phyloP scores from a whole-genome alignment of 805 yeast species.

The Ogataea chonburiensis region DNA sequence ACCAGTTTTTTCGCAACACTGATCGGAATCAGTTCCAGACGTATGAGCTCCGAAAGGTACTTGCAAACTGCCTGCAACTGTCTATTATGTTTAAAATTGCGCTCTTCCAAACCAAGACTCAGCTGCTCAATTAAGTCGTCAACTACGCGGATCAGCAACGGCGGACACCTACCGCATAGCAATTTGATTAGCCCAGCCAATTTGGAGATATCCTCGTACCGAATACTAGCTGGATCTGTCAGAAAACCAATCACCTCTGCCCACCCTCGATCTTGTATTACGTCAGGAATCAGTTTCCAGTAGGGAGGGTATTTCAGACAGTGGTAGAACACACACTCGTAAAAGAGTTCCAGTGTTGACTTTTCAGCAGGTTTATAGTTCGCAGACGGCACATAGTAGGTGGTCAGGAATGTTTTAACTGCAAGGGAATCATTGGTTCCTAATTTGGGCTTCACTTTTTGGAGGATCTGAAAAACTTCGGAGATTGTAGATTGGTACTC shows the following conservation, averaged over 20 bases:
- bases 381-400: slow-evolving; percentile 51
- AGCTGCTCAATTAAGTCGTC: slow-evolving; percentile 68
- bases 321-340: neutral
- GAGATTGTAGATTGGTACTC: slow-evolving; percentile 59
- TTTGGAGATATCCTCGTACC: slow-evolving; percentile 51
- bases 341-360: neutral
- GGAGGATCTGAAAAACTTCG: slow-evolving; percentile 59
- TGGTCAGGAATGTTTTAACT: slow-evolving; percentile 51
- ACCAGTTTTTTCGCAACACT: slow-evolving; percentile 18
- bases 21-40: neutral
- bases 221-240: slow-evolving; percentile 52
- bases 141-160: slow-evolving; percentile 53
- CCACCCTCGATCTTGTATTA: neutral
- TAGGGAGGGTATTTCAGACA: neutral
- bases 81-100: slow-evolving; percentile 59
- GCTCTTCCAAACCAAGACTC: slow-evolving; percentile 61
- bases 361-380: neutral
- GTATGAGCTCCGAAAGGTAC: slow-evolving; percentile 53
- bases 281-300: neutral
- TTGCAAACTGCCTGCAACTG: slow-evolving; percentile 58
- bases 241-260: neutral
- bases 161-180: slow-evolving; percentile 36
- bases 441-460: slow-evolving; percentile 48
- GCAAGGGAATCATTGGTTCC: slow-evolving; percentile 56
- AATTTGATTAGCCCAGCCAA: slow-evolving; percentile 49